phyloP scores from a whole-genome alignment of 208 protist species.

The Blastocrithidia nonstop region DNA sequence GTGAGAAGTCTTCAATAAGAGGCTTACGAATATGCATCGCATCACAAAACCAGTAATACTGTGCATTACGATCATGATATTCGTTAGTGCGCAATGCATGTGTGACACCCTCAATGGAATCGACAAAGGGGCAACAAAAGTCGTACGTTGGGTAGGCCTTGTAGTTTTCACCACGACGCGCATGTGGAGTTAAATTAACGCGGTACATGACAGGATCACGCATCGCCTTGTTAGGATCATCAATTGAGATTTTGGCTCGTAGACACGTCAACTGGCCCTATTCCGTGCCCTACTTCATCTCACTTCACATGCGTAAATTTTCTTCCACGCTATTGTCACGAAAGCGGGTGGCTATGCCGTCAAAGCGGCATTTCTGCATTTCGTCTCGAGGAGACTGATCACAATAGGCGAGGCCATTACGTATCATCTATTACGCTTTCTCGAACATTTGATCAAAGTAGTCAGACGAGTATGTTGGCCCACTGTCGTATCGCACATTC shows the following conservation, averaged over 20 bases:
- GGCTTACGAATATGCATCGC: conserved; percentile 80
- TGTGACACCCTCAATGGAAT: conserved; percentile 97
- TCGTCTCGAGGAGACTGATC: conserved; percentile 94
- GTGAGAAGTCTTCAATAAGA: conserved; percentile 91
- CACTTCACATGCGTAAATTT: conserved; percentile 90
- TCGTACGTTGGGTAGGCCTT: conserved; percentile 98
- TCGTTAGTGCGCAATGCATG: conserved; percentile 97
- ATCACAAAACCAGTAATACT: conserved; percentile 96
- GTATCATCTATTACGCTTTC: conserved; percentile 84
- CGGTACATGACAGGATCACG: conserved; percentile 97
- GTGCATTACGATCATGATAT: conserved; percentile 96
- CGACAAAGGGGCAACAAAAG: conserved; percentile 98
- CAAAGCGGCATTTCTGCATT: conserved; percentile 87
- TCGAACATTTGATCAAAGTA: conserved; percentile 93
- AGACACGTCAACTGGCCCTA: conserved; percentile 89
- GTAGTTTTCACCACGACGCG: conserved; percentile 83
- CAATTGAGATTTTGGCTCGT: conserved; percentile 94
- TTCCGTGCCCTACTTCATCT: conserved; percentile 85
- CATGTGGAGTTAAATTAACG: conserved; percentile 86
- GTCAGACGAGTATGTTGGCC: conserved; percentile 93
- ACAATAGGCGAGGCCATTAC: conserved; percentile 89
- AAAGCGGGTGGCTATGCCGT: conserved; percentile 81
- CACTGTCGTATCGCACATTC: conserved; percentile 76
- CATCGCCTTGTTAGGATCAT: conserved; percentile 91
- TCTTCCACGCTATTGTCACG: conserved; percentile 88